phyloP scores from a whole-genome alignment of 2,329 filamentous ascomycete species.

The Aspergillus sp. region DNA sequence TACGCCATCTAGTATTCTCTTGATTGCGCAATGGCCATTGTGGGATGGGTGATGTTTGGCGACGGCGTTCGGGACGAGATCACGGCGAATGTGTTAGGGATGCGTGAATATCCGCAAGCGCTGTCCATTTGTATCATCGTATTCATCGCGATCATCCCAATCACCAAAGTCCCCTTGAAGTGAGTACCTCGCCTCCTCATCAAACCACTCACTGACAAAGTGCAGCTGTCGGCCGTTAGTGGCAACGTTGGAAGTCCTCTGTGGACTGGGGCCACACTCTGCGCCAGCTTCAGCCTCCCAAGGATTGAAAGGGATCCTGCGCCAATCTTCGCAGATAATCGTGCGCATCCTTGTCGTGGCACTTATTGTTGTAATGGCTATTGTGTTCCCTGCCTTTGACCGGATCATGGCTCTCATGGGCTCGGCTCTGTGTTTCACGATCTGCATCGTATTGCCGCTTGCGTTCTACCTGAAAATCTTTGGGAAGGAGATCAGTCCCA shows the following conservation, averaged over 20 bases:
- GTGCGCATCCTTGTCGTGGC: slow-evolving; percentile 67
- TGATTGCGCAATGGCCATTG: slow-evolving; percentile 76
- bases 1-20: slow-evolving; percentile 62
- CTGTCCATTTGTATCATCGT: slow-evolving; percentile 78
- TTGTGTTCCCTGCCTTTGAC: slow-evolving; percentile 76
- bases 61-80: slow-evolving; percentile 84
- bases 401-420: slow-evolving; percentile 90
- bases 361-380: slow-evolving; percentile 73
- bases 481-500: slow-evolving; percentile 63
- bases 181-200: slow-evolving; percentile 28
- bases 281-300: slow-evolving; percentile 24
- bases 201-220: slow-evolving; percentile 19
- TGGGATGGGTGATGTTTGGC: slow-evolving; percentile 92
- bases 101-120: slow-evolving; percentile 68
- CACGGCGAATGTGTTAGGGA: slow-evolving; percentile 82
- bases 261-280: slow-evolving; percentile 64
- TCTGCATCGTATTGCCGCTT: slow-evolving; percentile 87
- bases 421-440: slow-evolving; percentile 85
- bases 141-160: slow-evolving; percentile 86
- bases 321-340: slow-evolving; percentile 56
- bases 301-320: slow-evolving; percentile 48
- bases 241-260: slow-evolving; percentile 76
- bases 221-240: slow-evolving; percentile 75
- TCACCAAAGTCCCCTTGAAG: slow-evolving; percentile 93
- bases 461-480: slow-evolving; percentile 91